Evolutionary conservation across 352 stramenopile species (phyloP).

Genomic region (Phytophthora aleatoria): DNA sequence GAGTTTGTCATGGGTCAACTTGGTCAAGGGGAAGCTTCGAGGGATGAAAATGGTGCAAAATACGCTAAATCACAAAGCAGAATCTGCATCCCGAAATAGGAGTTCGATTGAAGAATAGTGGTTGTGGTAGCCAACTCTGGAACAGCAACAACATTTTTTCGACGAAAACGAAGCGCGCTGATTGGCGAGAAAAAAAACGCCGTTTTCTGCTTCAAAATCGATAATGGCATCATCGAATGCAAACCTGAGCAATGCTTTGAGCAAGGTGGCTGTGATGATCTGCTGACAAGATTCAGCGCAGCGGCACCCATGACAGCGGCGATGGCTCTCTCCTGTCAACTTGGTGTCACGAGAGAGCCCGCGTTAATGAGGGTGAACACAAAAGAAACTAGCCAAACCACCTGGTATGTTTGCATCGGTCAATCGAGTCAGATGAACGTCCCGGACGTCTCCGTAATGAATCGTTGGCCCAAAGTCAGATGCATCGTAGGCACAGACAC

Average conservation of each 20-base stretch:
- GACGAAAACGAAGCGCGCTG: too few relatives aligned
- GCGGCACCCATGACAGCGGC: constrained; percentile 8
- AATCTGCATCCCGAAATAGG: constrained; percentile 21
- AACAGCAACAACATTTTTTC: too few relatives aligned
- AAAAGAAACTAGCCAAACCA: constrained; percentile 30
- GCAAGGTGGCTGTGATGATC: constrained; percentile 16
- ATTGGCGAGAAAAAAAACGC: too few relatives aligned
- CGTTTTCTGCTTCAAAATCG: too few relatives aligned
- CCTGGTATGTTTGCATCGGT: constrained; percentile 6
- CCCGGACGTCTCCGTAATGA: background rate
- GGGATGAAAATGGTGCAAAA: background rate
- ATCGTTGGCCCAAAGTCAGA: too few relatives aligned
- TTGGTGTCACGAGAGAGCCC: background rate
- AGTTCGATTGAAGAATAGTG: background rate
- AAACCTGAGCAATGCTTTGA: background rate
- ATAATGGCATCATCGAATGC: too few relatives aligned
- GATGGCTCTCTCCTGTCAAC: constrained; percentile 17
- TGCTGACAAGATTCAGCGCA: constrained; percentile 21
- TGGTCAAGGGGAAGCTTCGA: background rate
- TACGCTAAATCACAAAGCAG: background rate
- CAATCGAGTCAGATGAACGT: constrained; percentile 15
- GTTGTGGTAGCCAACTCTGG: too few relatives aligned
- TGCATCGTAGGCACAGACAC: too few relatives aligned
- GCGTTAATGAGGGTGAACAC: constrained; percentile 8
- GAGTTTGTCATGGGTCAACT: constrained; percentile 11